Evolutionary conservation across 148 eudicot genomes (phyloP), one percentile per base, ranked within the genome.

Genomic region (Chenopodium suecicum): DNA sequence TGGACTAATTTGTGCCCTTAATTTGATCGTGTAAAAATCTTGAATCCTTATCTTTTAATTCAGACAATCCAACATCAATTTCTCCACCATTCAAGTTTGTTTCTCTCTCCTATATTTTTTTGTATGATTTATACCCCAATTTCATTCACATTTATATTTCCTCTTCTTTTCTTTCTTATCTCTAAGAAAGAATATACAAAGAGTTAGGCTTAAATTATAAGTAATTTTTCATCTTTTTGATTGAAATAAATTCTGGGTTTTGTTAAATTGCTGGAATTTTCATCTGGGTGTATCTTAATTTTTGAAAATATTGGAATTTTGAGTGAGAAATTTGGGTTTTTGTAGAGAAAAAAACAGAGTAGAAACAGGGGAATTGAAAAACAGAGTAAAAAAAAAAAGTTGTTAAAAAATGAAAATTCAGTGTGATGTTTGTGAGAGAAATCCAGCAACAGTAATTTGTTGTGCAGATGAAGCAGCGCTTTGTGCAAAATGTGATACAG

Each of bases 381-480:
- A 71, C 25, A 84, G 70, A 54, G 60, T 27, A 58, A 70, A 41
- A 41, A 37, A 6, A 41, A 37, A 41, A 34, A 41, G 44, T 41
- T 4, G 20, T 8, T 44, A 72, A 6, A 73, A 70, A 66, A 88
- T 88, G 90, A 88, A 84, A 74, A 88, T 88, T 19, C 90, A 88
- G 88, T 88, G 90, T 84, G 90, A 88, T 88, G 90, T 88, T 17
- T 88, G 90, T 80, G 90, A 88, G 87, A 88, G 68, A 56, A 88
- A 90, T 78, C 89, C 83, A 25, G 99, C 99, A 73, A 94, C 95
- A 2, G 88, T 96, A 78, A 94, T 96, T 19, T 96, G 99, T 81
- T 96, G 99, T 76, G 99, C 99, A 0, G 98, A 96, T 83, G 99
- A 96, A 80, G 99, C 99, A 8, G 99, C 98, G 1, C 77, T 96